Conservation (phyloP, 345 rosid genomes). For the Acer negundo region DNA sequence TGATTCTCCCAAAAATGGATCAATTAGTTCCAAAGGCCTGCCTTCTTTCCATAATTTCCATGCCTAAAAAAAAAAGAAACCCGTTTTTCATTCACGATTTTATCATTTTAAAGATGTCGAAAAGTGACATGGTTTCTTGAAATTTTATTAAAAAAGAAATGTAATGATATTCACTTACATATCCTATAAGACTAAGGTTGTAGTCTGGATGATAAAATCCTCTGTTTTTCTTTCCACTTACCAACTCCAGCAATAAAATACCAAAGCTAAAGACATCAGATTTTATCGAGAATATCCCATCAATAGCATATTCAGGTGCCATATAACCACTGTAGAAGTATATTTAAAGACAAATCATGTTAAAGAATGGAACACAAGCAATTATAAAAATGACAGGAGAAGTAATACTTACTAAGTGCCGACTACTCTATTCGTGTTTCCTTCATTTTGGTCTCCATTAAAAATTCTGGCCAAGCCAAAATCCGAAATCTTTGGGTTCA, state of each 20-base stretch:
- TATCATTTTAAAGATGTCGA: too few species aligned
- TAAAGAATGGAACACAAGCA: background rate
- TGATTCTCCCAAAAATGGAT: background rate
- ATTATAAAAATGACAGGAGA: background rate
- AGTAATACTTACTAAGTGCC: constrained; percentile 42
- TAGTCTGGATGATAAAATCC: constrained; percentile 32
- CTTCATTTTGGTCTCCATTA: constrained; percentile 35
- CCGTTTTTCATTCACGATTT: too few species aligned
- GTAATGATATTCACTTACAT: constrained; percentile 22
- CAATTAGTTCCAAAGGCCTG: constrained; percentile 29
- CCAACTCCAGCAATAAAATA: constrained; percentile 35
- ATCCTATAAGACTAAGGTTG: constrained; percentile 25
- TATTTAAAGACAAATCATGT: too few species aligned
- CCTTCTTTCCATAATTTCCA: constrained; percentile 42
- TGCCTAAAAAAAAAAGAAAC: constrained; percentile 28
- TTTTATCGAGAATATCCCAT: constrained; percentile 41
- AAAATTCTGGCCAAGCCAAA: constrained; percentile 40
- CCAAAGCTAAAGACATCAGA: constrained; percentile 50
- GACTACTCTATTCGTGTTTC: constrained; percentile 40
- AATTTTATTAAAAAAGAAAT: background rate
- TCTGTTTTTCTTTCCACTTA: constrained; percentile 38
- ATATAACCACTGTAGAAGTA: constrained; percentile 37
- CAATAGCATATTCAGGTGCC: constrained; percentile 44
- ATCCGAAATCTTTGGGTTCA: constrained; percentile 40
- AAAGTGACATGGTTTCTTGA: too few species aligned